Evolutionary conservation across 2,329 filamentous ascomycete species (phyloP).

Genomic region (Botrytis hyacinthi): DNA sequence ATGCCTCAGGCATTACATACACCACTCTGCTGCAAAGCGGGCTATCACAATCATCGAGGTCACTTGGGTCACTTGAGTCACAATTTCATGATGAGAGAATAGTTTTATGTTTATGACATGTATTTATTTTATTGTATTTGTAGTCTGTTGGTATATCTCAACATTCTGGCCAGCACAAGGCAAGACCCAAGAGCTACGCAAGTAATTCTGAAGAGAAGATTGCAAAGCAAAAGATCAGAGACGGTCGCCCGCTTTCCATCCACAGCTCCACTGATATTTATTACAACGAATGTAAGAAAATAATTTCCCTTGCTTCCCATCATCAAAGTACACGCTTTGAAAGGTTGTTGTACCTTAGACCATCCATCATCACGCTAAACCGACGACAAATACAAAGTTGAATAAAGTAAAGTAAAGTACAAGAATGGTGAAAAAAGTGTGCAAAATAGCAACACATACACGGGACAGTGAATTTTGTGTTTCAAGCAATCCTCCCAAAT

Average conservation of each 20-base stretch:
- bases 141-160: slow-evolving; percentile 19
- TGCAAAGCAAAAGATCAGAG: slow-evolving; percentile 28
- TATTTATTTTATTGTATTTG: slow-evolving; percentile 16
- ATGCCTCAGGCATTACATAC: slow-evolving; percentile 14
- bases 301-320: slow-evolving; percentile 22
- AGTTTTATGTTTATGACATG: slow-evolving; percentile 9
- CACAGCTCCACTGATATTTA: slow-evolving; percentile 23
- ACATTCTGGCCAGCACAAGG: slow-evolving; percentile 34
- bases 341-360: slow-evolving; percentile 23
- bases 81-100: slow-evolving; percentile 20
- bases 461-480: slow-evolving; percentile 37
- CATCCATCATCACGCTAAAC: slow-evolving; percentile 40
- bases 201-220: slow-evolving; percentile 22
- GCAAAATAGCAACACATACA: slow-evolving; percentile 21
- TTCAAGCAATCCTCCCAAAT: slow-evolving; percentile 28
- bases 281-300: slow-evolving; percentile 40
- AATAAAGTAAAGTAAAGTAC: slow-evolving; percentile 37
- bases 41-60: neutral
- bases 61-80: neutral
- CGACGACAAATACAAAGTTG: slow-evolving; percentile 31
- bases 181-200: slow-evolving; percentile 23
- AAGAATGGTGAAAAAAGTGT: slow-evolving; percentile 33
- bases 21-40: neutral
- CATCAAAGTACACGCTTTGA: slow-evolving; percentile 26
- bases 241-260: slow-evolving; percentile 37